These are phyloP conservation scores for Fragilaria radians DNA, from an alignment of 108 stramenopile genomes.

Conservation along the genomic window DNA sequence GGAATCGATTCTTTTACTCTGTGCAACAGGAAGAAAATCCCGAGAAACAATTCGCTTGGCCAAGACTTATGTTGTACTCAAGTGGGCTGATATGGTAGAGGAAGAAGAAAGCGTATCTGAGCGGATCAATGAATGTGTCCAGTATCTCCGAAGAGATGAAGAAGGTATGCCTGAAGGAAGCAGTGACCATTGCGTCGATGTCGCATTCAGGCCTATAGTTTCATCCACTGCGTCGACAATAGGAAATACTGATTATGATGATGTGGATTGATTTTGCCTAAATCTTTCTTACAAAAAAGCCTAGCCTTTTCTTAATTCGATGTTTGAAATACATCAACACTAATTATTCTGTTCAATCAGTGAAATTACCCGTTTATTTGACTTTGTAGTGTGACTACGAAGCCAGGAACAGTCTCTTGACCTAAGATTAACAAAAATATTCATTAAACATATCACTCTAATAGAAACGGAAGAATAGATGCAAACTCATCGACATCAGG, in stretches of 20 bases:
- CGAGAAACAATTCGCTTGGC: constrained; percentile 58
- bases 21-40: constrained; percentile 58
- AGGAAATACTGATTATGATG: constrained; percentile 20
- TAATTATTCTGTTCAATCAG: no score
- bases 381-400: no score
- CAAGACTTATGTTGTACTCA: constrained; percentile 68
- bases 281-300: no score
- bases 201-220: constrained; percentile 7
- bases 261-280: constrained; percentile 31
- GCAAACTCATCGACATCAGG: no score
- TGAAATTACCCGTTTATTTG: no score
- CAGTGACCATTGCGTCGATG: constrained; percentile 57
- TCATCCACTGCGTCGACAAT: constrained; percentile 5
- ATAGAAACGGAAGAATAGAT: no score
- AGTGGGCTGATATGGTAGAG: constrained; percentile 80
- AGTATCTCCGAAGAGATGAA: constrained; percentile 82
- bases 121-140: constrained; percentile 78
- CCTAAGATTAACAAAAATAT: no score
- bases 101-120: constrained; percentile 77
- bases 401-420: no score
- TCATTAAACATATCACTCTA: no score
- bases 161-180: constrained; percentile 77
- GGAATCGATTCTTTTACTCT: constrained; percentile 63
- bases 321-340: no score
- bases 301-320: no score